A percentile compares a stretch with the other conserved stretches of the same genome.
Evolutionary conservation across 1,284 basidiomycete species (phyloP).

Genomic region (Pseudozyma tsukubaensis): DNA sequence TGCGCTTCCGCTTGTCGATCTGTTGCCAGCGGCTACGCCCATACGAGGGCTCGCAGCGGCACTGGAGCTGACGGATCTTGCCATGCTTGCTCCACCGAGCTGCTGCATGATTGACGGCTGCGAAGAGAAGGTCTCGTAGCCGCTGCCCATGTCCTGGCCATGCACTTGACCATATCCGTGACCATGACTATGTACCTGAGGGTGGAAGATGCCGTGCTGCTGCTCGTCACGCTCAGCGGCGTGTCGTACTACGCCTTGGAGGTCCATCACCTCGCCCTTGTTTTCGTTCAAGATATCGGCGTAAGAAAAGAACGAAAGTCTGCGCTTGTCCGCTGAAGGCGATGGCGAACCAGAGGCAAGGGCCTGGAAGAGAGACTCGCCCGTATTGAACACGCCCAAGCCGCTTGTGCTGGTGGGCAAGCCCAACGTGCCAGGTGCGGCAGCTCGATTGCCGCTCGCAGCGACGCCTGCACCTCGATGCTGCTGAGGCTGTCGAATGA

Average conservation of each 20-base stretch:
- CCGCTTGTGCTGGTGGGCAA: constrained; percentile 32
- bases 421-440: constrained; percentile 23
- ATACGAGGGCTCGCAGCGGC: constrained; percentile 36
- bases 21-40: constrained; percentile 5
- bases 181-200: constrained; percentile 12
- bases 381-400: constrained; percentile 45
- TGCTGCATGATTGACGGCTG: constrained; percentile 52
- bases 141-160: constrained; percentile 8
- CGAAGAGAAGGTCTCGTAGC: constrained; percentile 26
- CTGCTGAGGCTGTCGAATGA: constrained; percentile 35
- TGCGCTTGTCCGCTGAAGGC: constrained; percentile 52
- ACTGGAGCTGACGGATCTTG: constrained; percentile 38
- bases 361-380: constrained; percentile 37
- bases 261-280: constrained; percentile 56
- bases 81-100: constrained; percentile 41
- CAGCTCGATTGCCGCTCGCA: constrained; percentile 14
- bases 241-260: constrained; percentile 49
- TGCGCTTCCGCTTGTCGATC: constrained; percentile 14
- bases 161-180: too few relatives aligned
- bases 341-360: constrained; percentile 45
- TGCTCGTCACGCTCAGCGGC: constrained; percentile 49
- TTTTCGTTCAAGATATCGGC: constrained; percentile 64
- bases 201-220: constrained; percentile 40
- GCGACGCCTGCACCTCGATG: constrained; percentile 30
- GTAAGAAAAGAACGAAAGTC: constrained; percentile 65